phyloP scores from a whole-genome alignment of 1,284 basidiomycete species.

The Apiotrichum porosum region DNA sequence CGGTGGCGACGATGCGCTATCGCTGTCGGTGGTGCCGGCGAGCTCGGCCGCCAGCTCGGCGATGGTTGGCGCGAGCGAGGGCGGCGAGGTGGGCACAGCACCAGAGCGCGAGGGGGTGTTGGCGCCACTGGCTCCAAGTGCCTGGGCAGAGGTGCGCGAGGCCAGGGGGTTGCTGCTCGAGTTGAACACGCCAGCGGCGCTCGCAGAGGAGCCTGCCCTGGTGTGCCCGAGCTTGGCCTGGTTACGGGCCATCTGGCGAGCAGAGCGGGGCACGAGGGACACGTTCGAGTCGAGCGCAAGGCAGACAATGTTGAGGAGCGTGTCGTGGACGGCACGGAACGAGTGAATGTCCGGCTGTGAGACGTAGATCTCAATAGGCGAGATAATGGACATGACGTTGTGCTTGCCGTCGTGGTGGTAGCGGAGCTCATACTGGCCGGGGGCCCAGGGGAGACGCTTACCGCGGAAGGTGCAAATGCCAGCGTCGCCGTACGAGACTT shows the following conservation, averaged over 20 bases:
- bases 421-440: constrained; percentile 79
- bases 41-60: constrained; percentile 9
- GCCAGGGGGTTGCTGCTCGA: too few relatives aligned
- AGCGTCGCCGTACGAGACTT: constrained; percentile 47
- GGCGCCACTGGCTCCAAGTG: not conserved
- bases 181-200: too few relatives aligned
- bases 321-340: constrained; percentile 59
- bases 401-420: constrained; percentile 88
- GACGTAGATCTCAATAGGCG: constrained; percentile 74
- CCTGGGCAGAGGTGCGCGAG: too few relatives aligned
- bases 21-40: too few relatives aligned
- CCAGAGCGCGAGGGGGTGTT: not conserved
- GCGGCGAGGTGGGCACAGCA: not conserved
- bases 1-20: not conserved
- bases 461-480: constrained; percentile 73
- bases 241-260: constrained; percentile 12
- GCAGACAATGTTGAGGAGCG: constrained; percentile 70
- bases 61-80: not conserved
- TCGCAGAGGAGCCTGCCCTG: too few relatives aligned
- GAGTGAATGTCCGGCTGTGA: constrained; percentile 54
- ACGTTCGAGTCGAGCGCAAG: constrained; percentile 82
- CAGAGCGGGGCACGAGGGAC: constrained; percentile 68
- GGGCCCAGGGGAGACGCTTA: constrained; percentile 75
- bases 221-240: too few relatives aligned
- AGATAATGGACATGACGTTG: constrained; percentile 81